Evolutionary conservation across 1,284 basidiomycete species (phyloP), one percentile per base, ranked within the genome.

Genomic region (Laetiporus sulphureus): DNA sequence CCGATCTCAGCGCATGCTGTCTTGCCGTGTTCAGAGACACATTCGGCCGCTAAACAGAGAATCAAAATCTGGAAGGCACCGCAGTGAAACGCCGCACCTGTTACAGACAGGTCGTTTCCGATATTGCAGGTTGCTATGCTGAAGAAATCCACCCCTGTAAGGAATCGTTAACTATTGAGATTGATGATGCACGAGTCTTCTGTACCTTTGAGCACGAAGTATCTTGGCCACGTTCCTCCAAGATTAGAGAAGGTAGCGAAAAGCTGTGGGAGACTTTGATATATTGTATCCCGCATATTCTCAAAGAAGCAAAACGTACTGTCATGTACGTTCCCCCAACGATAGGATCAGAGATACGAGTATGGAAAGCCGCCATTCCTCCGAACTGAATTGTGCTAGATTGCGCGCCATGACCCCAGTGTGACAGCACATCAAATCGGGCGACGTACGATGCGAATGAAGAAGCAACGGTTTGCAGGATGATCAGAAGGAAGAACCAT

Each of bases 321-420:
- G 93, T 97, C 93, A 97, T 97, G 61, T 97, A 97, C 1, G 94
- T 97, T 36, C 93, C 96, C 22, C 96, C 96, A 47, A 99, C 98
- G 12, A 97, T 59, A 0, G 96, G 96, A 60, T 99, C 96, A 0
- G 96, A 93, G 39, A 99, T 87, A 47, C 91, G 83, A 2, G 94
- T 98, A 60, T 99, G 95, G 75, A 98, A 99, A 3, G 96, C 95
- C 7, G 92, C 91, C 52, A 99, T 94, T 13, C 95, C 94, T 16
- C 98, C 95, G 57, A 99, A 99, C 64, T 99, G 95, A 8, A 99
- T 86, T 5, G 96, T 99, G 40, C 91, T 94, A 45, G 11, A 39
- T 36, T 29, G 10, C 23, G 22, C 13, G 19, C 24, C 1, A 40
- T n/a, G n/a, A n/a, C n/a, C n/a, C n/a, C n/a, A n/a, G n/a, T n/a